Evolutionary conservation across 2,329 filamentous ascomycete genomes (phyloP).

Genomic region (Neurospora sp.): DNA sequence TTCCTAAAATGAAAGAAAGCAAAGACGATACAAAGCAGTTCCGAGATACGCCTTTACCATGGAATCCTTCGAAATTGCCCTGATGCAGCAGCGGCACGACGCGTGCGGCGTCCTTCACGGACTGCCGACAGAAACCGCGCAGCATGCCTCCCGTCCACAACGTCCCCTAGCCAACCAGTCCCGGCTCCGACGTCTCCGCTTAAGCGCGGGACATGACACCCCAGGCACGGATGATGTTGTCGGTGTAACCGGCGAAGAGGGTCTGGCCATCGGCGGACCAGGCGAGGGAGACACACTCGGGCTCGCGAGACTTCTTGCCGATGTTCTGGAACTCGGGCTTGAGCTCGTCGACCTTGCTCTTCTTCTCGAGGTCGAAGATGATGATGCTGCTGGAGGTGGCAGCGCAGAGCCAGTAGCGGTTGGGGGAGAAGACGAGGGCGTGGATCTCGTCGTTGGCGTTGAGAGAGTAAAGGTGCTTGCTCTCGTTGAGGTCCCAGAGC

Average conservation of each 20-base stretch:
- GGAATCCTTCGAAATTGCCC: constrained; percentile 16
- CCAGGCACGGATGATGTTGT: constrained; percentile 98
- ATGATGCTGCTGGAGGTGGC: constrained; percentile 96
- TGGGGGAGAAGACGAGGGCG: constrained; percentile 99
- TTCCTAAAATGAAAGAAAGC: not conserved
- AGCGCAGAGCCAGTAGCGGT: constrained; percentile 99
- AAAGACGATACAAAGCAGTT: not conserved
- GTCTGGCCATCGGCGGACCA: constrained; percentile 99
- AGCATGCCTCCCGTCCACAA: constrained; percentile 2
- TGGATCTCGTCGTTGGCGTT: constrained; percentile 99
- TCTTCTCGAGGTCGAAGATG: constrained; percentile 99
- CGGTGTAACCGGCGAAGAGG: constrained; percentile 98
- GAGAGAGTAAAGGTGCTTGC: constrained; percentile 99
- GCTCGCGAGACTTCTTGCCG: constrained; percentile 98
- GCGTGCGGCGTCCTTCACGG: not conserved
- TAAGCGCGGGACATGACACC: constrained; percentile 94
- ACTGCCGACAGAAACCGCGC: not conserved
- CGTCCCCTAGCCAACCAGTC: constrained; percentile 5
- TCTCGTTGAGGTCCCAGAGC: constrained; percentile 99
- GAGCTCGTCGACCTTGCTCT: constrained; percentile 99
- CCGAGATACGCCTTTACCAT: not conserved
- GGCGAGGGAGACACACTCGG: constrained; percentile 93
- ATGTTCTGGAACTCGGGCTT: constrained; percentile 95
- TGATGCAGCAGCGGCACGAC: constrained; percentile 5
- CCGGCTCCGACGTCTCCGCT: constrained; percentile 15